Evolutionary conservation across 2,329 filamentous ascomycete species (phyloP).

Genomic region (Elsinoe australis): DNA sequence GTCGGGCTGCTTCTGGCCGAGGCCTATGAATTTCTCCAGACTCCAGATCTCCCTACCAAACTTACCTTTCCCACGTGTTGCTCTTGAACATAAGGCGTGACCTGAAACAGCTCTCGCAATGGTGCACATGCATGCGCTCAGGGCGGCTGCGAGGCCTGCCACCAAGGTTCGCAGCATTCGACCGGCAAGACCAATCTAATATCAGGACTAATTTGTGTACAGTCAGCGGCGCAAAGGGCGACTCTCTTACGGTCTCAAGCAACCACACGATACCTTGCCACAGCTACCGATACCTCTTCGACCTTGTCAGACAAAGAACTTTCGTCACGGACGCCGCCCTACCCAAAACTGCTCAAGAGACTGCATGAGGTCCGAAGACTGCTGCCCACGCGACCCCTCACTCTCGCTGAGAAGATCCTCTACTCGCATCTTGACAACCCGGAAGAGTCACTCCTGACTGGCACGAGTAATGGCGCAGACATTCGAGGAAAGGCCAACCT

Average conservation of each 20-base stretch:
- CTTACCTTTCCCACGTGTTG: no score
- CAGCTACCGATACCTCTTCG: conserved; percentile 21
- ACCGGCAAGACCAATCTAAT: no score
- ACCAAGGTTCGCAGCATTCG: background rate
- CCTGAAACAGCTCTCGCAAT: background rate
- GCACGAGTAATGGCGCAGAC: conserved; percentile 73
- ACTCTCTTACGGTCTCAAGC: background rate
- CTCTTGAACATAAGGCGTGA: background rate
- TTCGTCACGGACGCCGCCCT: conserved; percentile 62
- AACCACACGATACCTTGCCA: conserved; percentile 27
- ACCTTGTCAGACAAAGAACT: conserved; percentile 30
- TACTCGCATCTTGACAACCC: conserved; percentile 92
- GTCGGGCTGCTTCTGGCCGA: conserved; percentile 7
- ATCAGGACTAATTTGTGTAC: background rate
- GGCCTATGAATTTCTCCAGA: conserved; percentile 14
- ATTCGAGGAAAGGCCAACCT: conserved; percentile 85
- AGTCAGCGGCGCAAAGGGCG: background rate
- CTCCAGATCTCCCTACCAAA: background rate
- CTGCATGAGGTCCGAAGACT: conserved; percentile 68
- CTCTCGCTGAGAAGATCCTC: conserved; percentile 80
- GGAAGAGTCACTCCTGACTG: conserved; percentile 76
- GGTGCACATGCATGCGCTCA: background rate
- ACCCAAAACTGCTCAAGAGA: conserved; percentile 70
- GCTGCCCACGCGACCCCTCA: conserved; percentile 58
- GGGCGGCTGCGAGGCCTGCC: background rate